phyloP scores from a whole-genome alignment of 192 early-diverging fungal species.

The Coemansia sp. region DNA sequence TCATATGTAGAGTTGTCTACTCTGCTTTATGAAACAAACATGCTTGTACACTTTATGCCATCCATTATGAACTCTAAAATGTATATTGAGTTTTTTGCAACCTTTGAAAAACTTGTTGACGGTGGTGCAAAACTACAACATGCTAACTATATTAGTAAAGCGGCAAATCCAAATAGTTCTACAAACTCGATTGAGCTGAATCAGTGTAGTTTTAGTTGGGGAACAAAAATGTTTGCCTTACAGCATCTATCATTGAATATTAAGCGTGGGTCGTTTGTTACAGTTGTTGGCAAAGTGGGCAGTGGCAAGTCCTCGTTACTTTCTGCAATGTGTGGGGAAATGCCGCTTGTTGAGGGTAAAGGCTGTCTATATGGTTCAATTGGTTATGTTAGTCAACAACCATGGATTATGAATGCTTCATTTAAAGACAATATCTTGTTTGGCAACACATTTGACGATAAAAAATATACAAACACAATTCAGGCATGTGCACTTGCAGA shows the following conservation, averaged over 20 bases:
- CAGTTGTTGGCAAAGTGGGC: constrained; percentile 80
- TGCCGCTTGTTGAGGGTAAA: constrained; percentile 55
- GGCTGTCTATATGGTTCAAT: constrained; percentile 66
- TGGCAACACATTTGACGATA: constrained; percentile 61
- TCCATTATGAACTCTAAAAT: background rate
- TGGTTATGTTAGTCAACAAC: constrained; percentile 76
- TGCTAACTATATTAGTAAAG: background rate
- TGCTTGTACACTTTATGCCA: background rate
- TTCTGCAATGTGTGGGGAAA: constrained; percentile 79
- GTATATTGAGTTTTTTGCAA: background rate
- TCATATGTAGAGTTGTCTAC: background rate
- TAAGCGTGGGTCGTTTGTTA: constrained; percentile 55
- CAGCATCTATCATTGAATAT: background rate
- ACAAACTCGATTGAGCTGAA: background rate
- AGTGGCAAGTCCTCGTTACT: constrained; percentile 84
- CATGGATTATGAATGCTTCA: constrained; percentile 87
- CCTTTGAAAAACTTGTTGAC: background rate
- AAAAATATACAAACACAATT: constrained; percentile 54
- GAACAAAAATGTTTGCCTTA: background rate
- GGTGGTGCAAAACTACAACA: background rate
- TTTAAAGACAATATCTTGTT: constrained; percentile 70
- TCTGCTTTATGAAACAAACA: background rate
- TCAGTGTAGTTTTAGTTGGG: constrained; percentile 23
- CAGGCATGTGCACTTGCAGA: constrained; percentile 58
- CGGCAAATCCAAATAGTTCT: background rate